Evolutionary conservation across 306 rosid genomes (phyloP).

Genomic region (Benincasa hispida): DNA sequence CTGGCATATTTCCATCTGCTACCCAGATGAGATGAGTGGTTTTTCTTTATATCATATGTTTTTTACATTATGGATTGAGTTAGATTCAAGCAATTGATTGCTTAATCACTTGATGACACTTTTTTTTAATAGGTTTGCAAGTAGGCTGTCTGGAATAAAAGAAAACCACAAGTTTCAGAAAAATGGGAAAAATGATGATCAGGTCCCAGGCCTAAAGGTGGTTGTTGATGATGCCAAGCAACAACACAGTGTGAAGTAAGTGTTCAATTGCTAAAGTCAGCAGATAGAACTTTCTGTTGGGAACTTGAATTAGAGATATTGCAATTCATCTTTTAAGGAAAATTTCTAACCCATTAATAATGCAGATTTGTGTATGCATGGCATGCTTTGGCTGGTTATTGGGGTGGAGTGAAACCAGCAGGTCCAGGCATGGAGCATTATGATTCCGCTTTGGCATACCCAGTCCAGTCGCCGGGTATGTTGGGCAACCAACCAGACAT

Average conservation of each 20-base stretch:
- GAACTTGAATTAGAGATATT: neutral
- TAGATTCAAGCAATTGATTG: neutral
- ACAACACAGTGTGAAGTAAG: slow-evolving; percentile 78
- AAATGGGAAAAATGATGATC: slow-evolving; percentile 34
- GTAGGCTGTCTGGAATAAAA: slow-evolving; percentile 70
- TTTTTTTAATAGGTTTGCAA: slow-evolving; percentile 66
- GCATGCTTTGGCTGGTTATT: slow-evolving; percentile 97
- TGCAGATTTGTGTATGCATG: slow-evolving; percentile 76
- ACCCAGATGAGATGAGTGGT: neutral
- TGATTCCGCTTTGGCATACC: slow-evolving; percentile 75
- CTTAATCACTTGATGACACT: slow-evolving; percentile 12
- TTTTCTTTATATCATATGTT: neutral
- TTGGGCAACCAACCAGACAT: slow-evolving; percentile 86
- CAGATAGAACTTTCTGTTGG: neutral
- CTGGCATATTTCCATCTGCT: neutral
- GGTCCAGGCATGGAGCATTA: slow-evolving; percentile 88
- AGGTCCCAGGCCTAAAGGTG: slow-evolving; percentile 63
- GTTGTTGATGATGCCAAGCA: slow-evolving; percentile 76
- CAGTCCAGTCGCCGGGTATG: slow-evolving; percentile 75
- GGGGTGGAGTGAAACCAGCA: slow-evolving; percentile 98
- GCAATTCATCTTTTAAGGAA: neutral
- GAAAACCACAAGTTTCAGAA: slow-evolving; percentile 75
- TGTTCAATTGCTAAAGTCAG: neutral
- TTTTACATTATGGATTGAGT: neutral
- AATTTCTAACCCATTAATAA: slow-evolving; percentile 3